phyloP scores from a whole-genome alignment of 164 flowering plant genomes.

The Magnolia changhungtana region DNA sequence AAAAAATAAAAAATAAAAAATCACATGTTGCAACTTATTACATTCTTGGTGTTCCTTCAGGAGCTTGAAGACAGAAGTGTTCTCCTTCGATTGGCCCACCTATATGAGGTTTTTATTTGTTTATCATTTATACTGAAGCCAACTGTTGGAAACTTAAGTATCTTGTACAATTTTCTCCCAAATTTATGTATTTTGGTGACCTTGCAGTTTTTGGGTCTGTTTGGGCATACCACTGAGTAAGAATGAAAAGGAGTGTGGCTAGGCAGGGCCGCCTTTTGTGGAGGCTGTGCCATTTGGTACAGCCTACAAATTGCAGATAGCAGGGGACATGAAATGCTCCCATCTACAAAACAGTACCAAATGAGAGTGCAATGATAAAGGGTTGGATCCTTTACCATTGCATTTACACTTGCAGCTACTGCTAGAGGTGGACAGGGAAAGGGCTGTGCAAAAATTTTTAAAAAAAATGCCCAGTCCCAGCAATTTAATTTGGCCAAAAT shows the following conservation, averaged over 20 bases:
- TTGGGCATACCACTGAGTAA: background rate
- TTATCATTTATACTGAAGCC: background rate
- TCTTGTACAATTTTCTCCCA: background rate
- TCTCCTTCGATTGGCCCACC: conserved; percentile 88
- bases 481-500: background rate
- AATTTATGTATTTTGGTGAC: background rate
- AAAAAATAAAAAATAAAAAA: background rate
- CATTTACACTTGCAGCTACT: background rate
- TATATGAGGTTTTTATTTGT: conserved; percentile 64
- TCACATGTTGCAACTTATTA: background rate
- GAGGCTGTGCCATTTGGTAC: no score
- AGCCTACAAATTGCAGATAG: no score
- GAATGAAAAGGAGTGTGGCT: background rate
- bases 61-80: conserved; percentile 77
- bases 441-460: background rate
- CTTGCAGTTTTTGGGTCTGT: background rate
- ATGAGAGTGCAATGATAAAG: background rate
- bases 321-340: no score
- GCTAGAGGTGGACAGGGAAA: background rate
- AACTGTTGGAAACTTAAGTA: background rate
- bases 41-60: conserved; percentile 31
- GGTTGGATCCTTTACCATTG: background rate
- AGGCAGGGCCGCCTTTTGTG: background rate
- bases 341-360: background rate
- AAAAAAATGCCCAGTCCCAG: background rate